Conservation (phyloP, 2,329 filamentous ascomycete species). For the Tolypocladium album region DNA sequence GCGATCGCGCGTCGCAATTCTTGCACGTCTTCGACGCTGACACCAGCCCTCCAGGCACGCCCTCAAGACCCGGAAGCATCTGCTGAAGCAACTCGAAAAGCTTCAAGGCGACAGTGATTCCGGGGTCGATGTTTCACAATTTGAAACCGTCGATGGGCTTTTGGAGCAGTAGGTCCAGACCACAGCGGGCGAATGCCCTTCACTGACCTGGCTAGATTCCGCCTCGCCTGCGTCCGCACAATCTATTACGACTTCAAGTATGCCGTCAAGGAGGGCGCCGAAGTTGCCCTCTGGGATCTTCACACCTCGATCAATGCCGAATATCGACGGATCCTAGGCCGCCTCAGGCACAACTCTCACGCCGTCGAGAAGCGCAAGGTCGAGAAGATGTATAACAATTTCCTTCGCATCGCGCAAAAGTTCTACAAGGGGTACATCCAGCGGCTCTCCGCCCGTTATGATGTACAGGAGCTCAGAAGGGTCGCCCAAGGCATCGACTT, state of each 20-base stretch:
- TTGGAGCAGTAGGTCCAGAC: conserved; percentile 17
- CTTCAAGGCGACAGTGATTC: conserved; percentile 24
- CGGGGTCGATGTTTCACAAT: conserved; percentile 28
- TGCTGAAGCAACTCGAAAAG: conserved; percentile 32
- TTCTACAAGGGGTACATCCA: conserved; percentile 86
- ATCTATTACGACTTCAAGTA: conserved; percentile 64
- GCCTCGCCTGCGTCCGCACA: conserved; percentile 58
- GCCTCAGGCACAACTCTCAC: conserved; percentile 38
- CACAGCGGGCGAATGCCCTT: not conserved
- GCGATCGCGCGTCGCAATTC: not conserved
- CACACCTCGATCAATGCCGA: conserved; percentile 69
- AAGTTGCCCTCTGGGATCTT: conserved; percentile 65
- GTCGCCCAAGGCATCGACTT: conserved; percentile 30
- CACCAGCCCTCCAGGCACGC: conserved; percentile 22
- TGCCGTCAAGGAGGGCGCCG: conserved; percentile 52
- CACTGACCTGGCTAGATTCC: conserved; percentile 41
- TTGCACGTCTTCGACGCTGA: conserved; percentile 3
- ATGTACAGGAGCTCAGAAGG: conserved; percentile 38
- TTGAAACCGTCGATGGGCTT: conserved; percentile 31
- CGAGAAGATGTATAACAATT: conserved; percentile 70
- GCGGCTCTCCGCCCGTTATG: conserved; percentile 54
- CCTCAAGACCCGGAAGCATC: conserved; percentile 29
- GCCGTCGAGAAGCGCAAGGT: conserved; percentile 62
- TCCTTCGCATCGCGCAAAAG: conserved; percentile 76
- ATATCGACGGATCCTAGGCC: conserved; percentile 60